Base-by-base conservation (phyloP, 2,329 filamentous ascomycete genomes). In the Fusarium bulbicola region DNA sequence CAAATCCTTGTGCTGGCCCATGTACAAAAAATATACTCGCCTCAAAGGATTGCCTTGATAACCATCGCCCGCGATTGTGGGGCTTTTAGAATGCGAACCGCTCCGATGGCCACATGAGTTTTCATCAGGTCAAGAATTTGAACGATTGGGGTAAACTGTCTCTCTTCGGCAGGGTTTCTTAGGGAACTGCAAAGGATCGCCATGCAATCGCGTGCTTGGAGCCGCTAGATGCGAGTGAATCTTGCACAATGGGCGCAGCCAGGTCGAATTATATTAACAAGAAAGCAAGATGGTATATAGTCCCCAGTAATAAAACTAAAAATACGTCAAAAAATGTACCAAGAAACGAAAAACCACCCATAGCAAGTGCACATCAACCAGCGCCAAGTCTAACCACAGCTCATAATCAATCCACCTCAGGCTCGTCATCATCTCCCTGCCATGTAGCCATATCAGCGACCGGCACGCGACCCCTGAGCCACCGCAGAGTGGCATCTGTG, bases 401-500 rank as follows among this genome's bases (percentile, higher is more conserved):
- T 47, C 42, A 43, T 34, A 45, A 47, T 74, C 42, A 77, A 63
- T 78, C 77, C 26, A 77, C 72, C 30, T 74, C 77, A 14, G 74
- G 63, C 47, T 84, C 82, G 2, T 84, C 82, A 14, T 84, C 82
- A 34, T 84, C 84, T 14, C 82, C 85, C 64, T 82, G 86, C 88
- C 88, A 90, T n/a, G 84, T 83, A 1, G 81, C 85, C 87, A 87
- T 89, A 76, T 90, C 88, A 1, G 85, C 87, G 3, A 87, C 85
- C 0, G 93, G 91, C 40, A 97, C 92, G 62, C 92, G 88, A 34
- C 94, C 92, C 68, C 93, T 88, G 57, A 98, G 82, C 92, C 94
- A 97, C 56, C 91, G 87, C 74, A 98, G 84, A 1, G 94, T 92
- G 6, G 93, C 92, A 76, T 97, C 94, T 0, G 95, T 98, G 2